phyloP scores from a whole-genome alignment of 306 rosid genomes.

The Macrotyloma uniflorum region DNA sequence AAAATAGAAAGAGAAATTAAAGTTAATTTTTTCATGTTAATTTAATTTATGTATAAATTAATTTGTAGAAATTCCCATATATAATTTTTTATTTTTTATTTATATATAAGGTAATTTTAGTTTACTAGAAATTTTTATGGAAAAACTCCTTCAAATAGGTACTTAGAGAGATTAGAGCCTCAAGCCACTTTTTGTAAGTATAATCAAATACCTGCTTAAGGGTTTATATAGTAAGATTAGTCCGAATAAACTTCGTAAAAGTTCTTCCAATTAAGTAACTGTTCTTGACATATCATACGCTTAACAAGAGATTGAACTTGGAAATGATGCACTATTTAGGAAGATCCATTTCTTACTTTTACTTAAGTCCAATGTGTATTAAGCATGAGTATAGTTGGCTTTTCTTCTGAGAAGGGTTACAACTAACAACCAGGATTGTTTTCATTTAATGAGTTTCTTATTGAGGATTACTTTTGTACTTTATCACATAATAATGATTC shows the following conservation, averaged over 20 bases:
- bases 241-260: background rate
- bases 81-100: too few species aligned
- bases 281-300: background rate
- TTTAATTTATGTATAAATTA: too few species aligned
- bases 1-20: background rate
- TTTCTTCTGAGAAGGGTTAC: background rate
- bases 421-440: background rate
- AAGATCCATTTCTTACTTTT: slow-evolving; percentile 6
- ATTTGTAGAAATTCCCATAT: too few species aligned
- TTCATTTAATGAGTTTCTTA: slow-evolving; percentile 14
- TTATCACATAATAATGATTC: background rate
- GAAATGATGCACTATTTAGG: slow-evolving; percentile 16
- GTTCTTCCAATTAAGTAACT: background rate
- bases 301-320: slow-evolving; percentile 1
- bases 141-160: too few species aligned
- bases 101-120: too few species aligned
- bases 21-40: too few species aligned
- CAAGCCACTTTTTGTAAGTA: background rate
- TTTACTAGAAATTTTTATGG: too few species aligned
- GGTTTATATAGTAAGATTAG: background rate
- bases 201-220: background rate
- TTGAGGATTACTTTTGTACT: background rate
- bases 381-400: slow-evolving; percentile 12
- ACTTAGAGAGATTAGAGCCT: background rate
- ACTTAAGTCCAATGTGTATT: background rate